Conservation (phyloP, 1,284 basidiomycete species). For the Austroboletus niveus region DNA sequence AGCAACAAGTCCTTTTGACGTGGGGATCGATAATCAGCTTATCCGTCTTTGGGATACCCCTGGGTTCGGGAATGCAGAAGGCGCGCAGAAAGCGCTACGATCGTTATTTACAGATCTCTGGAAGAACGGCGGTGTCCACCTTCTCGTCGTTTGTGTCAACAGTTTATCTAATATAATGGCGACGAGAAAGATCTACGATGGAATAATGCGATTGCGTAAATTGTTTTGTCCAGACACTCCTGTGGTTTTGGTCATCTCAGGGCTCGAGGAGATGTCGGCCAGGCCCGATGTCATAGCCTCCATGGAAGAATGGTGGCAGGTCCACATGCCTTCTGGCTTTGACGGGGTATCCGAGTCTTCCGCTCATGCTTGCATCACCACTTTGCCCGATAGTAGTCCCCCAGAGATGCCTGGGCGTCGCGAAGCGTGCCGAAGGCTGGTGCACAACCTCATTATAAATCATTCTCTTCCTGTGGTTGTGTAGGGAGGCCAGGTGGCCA, state of each 20-base stretch:
- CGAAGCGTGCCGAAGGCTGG: conserved; percentile 15
- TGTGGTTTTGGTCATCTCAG: conserved; percentile 30
- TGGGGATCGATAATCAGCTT: conserved; percentile 9
- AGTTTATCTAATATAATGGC: conserved; percentile 26
- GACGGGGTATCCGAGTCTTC: conserved; percentile 18
- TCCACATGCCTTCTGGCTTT: conserved; percentile 20
- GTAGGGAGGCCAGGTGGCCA: too few relatives aligned
- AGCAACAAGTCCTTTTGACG: conserved; percentile 14
- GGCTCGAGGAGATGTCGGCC: conserved; percentile 32
- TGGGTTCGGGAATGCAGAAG: background rate
- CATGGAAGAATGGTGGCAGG: conserved; percentile 36
- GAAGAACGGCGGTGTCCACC: conserved; percentile 26
- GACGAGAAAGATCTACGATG: conserved; percentile 28
- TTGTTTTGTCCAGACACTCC: conserved; percentile 20
- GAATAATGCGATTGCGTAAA: conserved; percentile 22
- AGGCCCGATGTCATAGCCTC: conserved; percentile 14
- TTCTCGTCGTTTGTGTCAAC: conserved; percentile 32
- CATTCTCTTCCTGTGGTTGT: too few relatives aligned
- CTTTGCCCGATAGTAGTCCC: conserved; percentile 25
- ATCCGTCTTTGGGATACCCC: conserved; percentile 29
- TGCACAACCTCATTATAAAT: conserved; percentile 16
- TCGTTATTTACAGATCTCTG: conserved; percentile 24
- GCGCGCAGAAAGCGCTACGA: conserved; percentile 28
- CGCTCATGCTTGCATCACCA: conserved; percentile 4
- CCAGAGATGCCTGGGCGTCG: conserved; percentile 23